Conservation (phyloP, 1,139 yeast species). For the Sugiyamaella castrensis region DNA sequence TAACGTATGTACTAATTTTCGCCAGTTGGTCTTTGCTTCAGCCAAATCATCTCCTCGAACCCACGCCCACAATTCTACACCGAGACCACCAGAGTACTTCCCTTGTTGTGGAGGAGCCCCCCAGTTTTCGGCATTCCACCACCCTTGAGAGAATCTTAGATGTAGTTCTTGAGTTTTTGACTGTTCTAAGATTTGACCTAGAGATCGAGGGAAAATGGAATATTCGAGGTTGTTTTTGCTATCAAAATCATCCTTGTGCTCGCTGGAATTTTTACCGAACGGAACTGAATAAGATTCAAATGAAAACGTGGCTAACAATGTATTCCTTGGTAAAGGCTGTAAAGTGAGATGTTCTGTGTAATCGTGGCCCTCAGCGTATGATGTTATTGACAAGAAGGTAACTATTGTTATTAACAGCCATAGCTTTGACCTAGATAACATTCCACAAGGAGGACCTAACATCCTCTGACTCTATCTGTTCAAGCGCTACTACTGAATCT, state of each 20-base stretch:
- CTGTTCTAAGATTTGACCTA: conserved; percentile 71
- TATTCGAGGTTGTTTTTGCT: conserved; percentile 47
- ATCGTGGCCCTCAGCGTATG: neutral
- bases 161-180: conserved; percentile 75
- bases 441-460: no score
- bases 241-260: conserved; percentile 11
- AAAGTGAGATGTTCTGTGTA: conserved; percentile 60
- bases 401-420: no score
- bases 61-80: conserved; percentile 90
- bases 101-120: conserved; percentile 80
- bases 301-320: conserved; percentile 62
- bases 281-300: conserved; percentile 60
- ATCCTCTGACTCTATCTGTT: no score
- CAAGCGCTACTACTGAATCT: no score
- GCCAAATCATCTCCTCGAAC: conserved; percentile 60
- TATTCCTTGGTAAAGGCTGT: conserved; percentile 69
- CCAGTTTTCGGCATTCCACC: conserved; percentile 93
- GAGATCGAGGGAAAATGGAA: conserved; percentile 71
- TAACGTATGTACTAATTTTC: conserved; percentile 63
- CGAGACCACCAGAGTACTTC: conserved; percentile 79
- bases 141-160: conserved; percentile 85
- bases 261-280: conserved; percentile 12
- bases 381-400: no score
- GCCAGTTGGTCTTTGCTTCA: conserved; percentile 68
- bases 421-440: no score